Conservation (phyloP, 345 rosid species). For the Hevea brasiliensis region DNA sequence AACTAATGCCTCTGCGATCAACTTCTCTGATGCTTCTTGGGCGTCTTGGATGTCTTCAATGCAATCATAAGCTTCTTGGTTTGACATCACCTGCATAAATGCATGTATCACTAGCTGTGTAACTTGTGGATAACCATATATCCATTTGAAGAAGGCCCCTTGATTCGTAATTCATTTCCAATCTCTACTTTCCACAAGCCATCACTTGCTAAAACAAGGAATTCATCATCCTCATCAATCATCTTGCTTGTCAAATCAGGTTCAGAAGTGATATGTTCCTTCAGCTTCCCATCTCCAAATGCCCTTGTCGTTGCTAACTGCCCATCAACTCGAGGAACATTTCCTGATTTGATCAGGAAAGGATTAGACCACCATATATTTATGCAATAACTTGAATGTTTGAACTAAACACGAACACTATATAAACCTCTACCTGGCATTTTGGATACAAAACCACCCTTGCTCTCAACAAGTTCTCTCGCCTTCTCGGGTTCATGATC, state of each 20-base stretch:
- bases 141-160: too few species aligned
- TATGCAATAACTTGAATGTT: background rate
- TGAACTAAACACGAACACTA: too few species aligned
- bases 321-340: conserved; percentile 45
- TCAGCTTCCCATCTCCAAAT: conserved; percentile 48
- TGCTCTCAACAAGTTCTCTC: conserved; percentile 47
- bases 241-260: conserved; percentile 32
- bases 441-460: conserved; percentile 43
- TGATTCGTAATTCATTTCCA: too few species aligned
- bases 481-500: conserved; percentile 51
- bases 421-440: conserved; percentile 25
- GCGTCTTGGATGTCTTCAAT: conserved; percentile 26
- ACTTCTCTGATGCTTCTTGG: conserved; percentile 28
- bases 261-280: conserved; percentile 47
- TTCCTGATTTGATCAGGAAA: conserved; percentile 26
- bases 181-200: conserved; percentile 57
- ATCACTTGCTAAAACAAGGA: conserved; percentile 58
- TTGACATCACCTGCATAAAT: conserved; percentile 44
- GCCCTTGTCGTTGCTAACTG: conserved; percentile 52
- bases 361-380: background rate
- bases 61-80: conserved; percentile 40
- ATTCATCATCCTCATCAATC: conserved; percentile 30
- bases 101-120: too few species aligned
- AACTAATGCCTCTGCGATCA: conserved; percentile 47
- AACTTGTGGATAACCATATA: too few species aligned